A percentile compares a stretch with the other conserved stretches of the same genome.
These are phyloP conservation scores for Pyrenophora tritici-repentis DNA, from an alignment of 2,329 filamentous ascomycete genomes.

Conservation along the genomic window DNA sequence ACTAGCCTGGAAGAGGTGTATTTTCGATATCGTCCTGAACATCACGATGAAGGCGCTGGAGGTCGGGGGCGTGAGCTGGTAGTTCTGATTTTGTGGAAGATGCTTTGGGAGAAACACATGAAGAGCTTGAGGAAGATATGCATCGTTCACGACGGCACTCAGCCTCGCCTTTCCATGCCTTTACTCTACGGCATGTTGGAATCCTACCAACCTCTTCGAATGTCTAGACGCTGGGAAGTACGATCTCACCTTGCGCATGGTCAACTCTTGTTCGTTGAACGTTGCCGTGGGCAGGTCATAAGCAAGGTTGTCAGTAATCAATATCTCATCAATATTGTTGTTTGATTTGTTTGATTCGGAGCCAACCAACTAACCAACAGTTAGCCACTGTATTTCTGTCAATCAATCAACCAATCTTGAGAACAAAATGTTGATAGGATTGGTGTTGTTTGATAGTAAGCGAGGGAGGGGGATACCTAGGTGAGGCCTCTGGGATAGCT, in stretches of 20 bases:
- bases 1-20: slow-evolving; percentile 20
- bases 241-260: slow-evolving; percentile 15
- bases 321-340: too few relatives aligned
- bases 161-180: slow-evolving; percentile 8
- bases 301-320: too few relatives aligned
- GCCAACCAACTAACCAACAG: too few relatives aligned
- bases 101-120: slow-evolving; percentile 18
- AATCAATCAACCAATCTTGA: too few relatives aligned
- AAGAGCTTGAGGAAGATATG: slow-evolving; percentile 16
- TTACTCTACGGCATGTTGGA: slow-evolving; percentile 6
- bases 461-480: too few relatives aligned
- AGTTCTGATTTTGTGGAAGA: slow-evolving; percentile 17
- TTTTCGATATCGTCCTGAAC: slow-evolving; percentile 12
- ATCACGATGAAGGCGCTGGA: background rate
- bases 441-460: too few relatives aligned
- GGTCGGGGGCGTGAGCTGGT: slow-evolving; percentile 8
- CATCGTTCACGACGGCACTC: slow-evolving; percentile 19
- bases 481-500: too few relatives aligned
- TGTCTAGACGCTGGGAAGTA: slow-evolving; percentile 8
- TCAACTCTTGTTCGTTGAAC: slow-evolving; percentile 10
- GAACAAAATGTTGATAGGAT: too few relatives aligned
- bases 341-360: too few relatives aligned
- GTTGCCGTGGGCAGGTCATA: background rate
- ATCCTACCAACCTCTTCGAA: background rate
- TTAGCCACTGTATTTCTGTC: too few relatives aligned